Conservation (phyloP, 1,284 basidiomycete species). For the Irpex sp. region DNA sequence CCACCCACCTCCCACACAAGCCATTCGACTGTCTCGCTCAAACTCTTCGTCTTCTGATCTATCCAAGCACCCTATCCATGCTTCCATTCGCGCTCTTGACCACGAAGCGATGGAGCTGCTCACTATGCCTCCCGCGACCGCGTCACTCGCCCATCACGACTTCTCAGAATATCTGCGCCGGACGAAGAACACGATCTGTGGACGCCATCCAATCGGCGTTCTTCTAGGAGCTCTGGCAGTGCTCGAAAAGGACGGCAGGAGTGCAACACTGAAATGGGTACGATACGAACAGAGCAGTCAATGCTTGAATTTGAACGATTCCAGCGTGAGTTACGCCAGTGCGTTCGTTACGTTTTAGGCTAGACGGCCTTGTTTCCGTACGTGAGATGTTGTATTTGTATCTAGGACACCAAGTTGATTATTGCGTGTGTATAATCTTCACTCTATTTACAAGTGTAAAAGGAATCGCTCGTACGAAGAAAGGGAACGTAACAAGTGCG, state of each 20-base stretch:
- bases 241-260: slow-evolving; percentile 49
- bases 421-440: background rate
- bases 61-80: slow-evolving; percentile 52
- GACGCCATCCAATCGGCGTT: slow-evolving; percentile 92
- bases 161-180: slow-evolving; percentile 76
- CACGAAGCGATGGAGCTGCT: slow-evolving; percentile 76
- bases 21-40: slow-evolving; percentile 48
- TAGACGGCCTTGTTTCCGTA: no score
- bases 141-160: slow-evolving; percentile 50
- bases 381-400: background rate
- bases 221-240: slow-evolving; percentile 74
- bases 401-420: background rate
- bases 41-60: slow-evolving; percentile 36
- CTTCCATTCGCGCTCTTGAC: slow-evolving; percentile 76
- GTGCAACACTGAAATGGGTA: slow-evolving; percentile 68
- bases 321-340: slow-evolving; percentile 95
- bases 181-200: slow-evolving; percentile 97
- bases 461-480: no score
- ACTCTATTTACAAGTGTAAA: background rate
- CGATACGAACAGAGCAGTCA: slow-evolving; percentile 90
- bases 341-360: slow-evolving; percentile 35
- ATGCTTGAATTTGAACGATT: slow-evolving; percentile 68
- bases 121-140: slow-evolving; percentile 51
- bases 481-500: no score
- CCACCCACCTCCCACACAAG: slow-evolving; percentile 50